Evolutionary conservation across 2,329 filamentous ascomycete genomes (phyloP).

Genomic region (Didymellaceae sp.): DNA sequence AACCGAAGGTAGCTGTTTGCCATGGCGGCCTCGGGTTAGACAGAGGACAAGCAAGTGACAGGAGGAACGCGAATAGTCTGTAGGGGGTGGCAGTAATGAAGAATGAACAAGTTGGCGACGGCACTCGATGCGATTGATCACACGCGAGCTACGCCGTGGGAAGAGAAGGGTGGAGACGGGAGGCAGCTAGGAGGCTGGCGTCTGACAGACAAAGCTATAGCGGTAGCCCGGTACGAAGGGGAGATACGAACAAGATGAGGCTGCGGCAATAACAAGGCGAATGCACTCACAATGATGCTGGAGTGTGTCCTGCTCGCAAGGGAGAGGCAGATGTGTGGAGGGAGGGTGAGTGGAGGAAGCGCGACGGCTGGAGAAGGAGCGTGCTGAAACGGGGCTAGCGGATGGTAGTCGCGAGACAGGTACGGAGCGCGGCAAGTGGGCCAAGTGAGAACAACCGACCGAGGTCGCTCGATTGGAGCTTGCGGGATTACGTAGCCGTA

Average conservation of each 20-base stretch:
- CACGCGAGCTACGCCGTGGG: constrained; percentile 39
- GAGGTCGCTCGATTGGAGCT: constrained; percentile 7
- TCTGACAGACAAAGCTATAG: constrained; percentile 43
- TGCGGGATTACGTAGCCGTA: constrained; percentile 16
- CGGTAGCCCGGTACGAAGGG: constrained; percentile 40
- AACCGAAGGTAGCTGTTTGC: constrained; percentile 51
- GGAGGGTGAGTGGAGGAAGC: constrained; percentile 33
- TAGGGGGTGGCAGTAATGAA: constrained; percentile 32
- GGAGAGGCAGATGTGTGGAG: constrained; percentile 31
- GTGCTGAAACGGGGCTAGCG: constrained; percentile 33
- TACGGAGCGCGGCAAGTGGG: constrained; percentile 31
- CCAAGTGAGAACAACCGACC: constrained; percentile 14
- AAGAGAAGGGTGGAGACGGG: constrained; percentile 42
- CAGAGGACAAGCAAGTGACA: constrained; percentile 44
- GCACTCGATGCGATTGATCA: constrained; percentile 41
- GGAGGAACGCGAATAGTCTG: constrained; percentile 39
- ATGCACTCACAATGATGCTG: constrained; percentile 50
- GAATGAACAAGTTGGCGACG: constrained; percentile 37
- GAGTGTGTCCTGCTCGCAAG: constrained; percentile 32
- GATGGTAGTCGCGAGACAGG: constrained; percentile 9
- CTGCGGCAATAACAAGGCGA: constrained; percentile 37
- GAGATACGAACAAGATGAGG: constrained; percentile 38
- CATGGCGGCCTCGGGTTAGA: constrained; percentile 51
- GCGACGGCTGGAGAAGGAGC: constrained; percentile 23
- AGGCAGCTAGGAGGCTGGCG: constrained; percentile 37